Evolutionary conservation across 2,329 filamentous ascomycete species (phyloP).

Genomic region (Ceratocystis cubensis): DNA sequence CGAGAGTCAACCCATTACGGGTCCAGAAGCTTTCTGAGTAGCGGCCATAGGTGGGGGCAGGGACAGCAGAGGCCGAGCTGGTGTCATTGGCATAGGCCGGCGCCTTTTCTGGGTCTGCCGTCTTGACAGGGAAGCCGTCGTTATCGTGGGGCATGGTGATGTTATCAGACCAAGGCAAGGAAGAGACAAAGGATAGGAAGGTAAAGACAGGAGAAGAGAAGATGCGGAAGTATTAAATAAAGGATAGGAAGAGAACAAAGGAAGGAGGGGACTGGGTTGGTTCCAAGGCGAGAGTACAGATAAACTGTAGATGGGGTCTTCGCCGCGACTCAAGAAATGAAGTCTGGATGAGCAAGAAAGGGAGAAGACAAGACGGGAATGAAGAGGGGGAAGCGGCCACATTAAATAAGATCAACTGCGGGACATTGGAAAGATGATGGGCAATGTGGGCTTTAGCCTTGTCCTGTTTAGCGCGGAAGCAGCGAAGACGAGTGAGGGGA

Average conservation of each 20-base stretch:
- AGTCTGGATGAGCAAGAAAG: constrained; percentile 17
- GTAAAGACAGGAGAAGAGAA: no score
- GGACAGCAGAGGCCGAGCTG: constrained; percentile 18
- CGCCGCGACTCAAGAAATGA: constrained; percentile 13
- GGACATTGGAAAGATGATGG: background rate
- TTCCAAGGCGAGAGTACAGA: constrained; percentile 4
- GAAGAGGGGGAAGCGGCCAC: constrained; percentile 6
- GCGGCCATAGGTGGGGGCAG: constrained; percentile 1
- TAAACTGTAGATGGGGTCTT: constrained; percentile 5
- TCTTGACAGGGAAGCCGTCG: constrained; percentile 12
- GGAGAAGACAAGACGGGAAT: constrained; percentile 3
- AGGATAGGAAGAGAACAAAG: background rate
- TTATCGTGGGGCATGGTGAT: constrained; percentile 16
- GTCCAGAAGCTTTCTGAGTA: constrained; percentile 29
- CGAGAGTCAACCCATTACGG: constrained; percentile 30
- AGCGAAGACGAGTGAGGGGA: background rate
- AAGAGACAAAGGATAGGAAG: background rate
- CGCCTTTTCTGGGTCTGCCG: constrained; percentile 20
- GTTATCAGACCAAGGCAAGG: background rate
- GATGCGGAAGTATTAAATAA: background rate
- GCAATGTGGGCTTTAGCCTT: background rate
- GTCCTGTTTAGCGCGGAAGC: background rate
- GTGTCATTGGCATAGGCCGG: constrained; percentile 10
- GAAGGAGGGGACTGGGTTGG: background rate
- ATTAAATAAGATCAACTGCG: constrained; percentile 15